A percentile compares a stretch with the other conserved stretches of the same genome.
Conservation (phyloP, 2,329 filamentous ascomycete genomes). For the Gnomoniopsis smithogilvyi region DNA sequence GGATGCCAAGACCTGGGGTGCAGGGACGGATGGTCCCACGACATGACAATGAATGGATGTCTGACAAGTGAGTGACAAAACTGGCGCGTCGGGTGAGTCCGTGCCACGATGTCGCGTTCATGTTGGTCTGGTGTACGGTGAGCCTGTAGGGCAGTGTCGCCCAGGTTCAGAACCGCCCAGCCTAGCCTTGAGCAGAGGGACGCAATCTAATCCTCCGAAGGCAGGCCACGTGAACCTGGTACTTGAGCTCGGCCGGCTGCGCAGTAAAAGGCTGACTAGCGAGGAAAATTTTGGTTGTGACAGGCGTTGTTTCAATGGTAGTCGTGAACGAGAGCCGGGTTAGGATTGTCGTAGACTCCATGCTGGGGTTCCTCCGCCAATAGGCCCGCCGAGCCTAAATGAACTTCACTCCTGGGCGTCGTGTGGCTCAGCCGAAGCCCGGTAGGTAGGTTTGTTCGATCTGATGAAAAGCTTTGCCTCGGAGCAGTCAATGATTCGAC, state of each 20-base stretch:
- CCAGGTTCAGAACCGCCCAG: not conserved
- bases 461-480: not conserved
- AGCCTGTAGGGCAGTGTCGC: too few species aligned
- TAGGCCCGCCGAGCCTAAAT: not conserved
- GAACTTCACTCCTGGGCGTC: not conserved
- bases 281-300: not conserved
- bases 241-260: not conserved
- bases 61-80: not conserved
- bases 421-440: not conserved
- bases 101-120: not conserved
- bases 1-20: conserved; percentile 7
- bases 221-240: not conserved
- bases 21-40: not conserved
- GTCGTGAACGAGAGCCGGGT: not conserved
- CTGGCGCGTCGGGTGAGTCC: too few species aligned
- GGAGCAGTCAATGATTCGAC: too few species aligned
- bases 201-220: conserved; percentile 8
- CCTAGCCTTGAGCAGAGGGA: conserved; percentile 5
- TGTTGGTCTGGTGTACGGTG: not conserved
- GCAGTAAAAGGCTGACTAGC: not conserved
- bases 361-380: conserved; percentile 9
- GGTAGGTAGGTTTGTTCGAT: not conserved
- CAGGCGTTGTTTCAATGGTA: not conserved
- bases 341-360: not conserved
- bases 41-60: not conserved